phyloP scores from a whole-genome alignment of 352 stramenopile species.

The Phytophthora chlamydospora region DNA sequence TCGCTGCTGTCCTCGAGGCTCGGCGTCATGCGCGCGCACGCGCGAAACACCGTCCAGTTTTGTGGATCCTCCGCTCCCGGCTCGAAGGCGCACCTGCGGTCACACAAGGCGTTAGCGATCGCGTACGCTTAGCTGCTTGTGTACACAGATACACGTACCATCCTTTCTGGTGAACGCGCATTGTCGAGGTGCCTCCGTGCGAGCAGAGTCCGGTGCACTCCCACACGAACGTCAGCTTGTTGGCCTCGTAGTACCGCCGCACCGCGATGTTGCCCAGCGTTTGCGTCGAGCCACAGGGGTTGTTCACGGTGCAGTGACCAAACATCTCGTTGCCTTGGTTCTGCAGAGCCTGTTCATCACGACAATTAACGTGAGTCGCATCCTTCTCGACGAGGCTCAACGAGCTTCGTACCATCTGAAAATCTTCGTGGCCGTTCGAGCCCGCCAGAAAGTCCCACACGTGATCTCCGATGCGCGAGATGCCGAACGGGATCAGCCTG shows the following conservation, averaged over 20 bases:
- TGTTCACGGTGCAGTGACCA: constrained; percentile 49
- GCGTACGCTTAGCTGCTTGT: neutral
- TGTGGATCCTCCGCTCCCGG: constrained; percentile 38
- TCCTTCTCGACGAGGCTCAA: neutral
- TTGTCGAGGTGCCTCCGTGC: constrained; percentile 19
- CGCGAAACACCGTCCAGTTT: constrained; percentile 53
- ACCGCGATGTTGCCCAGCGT: constrained; percentile 52
- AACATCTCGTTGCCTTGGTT: constrained; percentile 52
- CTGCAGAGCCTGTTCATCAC: constrained; percentile 40
- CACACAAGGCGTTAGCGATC: neutral
- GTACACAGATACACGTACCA: constrained; percentile 35
- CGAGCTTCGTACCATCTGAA: constrained; percentile 41
- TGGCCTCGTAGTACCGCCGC: constrained; percentile 46
- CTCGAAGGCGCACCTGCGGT: constrained; percentile 53
- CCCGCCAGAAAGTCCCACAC: constrained; percentile 53
- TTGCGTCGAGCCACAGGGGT: constrained; percentile 35
- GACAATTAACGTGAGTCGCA: constrained; percentile 7
- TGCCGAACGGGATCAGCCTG: constrained; percentile 39
- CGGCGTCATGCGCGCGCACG: constrained; percentile 54
- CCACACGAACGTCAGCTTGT: constrained; percentile 58
- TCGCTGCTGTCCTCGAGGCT: constrained; percentile 24
- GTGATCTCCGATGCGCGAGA: constrained; percentile 37
- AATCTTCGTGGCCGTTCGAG: constrained; percentile 26
- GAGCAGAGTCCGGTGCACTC: constrained; percentile 45
- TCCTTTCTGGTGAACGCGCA: constrained; percentile 57